These are phyloP conservation scores for Plasmodium cynomolgi DNA, from an alignment of 169 alveolate genomes.

Conservation along the genomic window DNA sequence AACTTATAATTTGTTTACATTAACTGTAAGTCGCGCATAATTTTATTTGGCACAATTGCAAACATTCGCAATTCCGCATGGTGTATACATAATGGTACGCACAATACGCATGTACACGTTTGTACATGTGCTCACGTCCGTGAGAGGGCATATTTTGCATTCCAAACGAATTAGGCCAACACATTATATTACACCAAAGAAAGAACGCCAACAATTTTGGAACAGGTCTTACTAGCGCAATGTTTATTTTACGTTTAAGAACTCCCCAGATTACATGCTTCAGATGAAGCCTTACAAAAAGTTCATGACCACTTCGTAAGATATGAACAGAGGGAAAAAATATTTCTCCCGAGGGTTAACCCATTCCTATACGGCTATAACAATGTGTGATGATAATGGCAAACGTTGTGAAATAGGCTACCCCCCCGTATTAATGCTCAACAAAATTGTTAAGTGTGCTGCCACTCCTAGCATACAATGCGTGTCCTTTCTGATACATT, in stretches of 20 bases:
- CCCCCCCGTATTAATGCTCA: background rate
- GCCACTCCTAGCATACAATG: background rate
- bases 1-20: background rate
- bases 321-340: background rate
- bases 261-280: background rate
- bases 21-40: background rate
- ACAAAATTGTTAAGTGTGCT: background rate
- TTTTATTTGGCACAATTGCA: background rate
- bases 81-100: background rate
- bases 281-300: background rate
- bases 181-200: background rate
- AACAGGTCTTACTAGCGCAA: background rate
- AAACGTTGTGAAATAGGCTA: background rate
- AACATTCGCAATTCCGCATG: background rate
- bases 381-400: background rate
- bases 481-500: background rate
- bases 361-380: background rate
- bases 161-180: background rate
- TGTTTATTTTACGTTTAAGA: background rate
- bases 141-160: background rate
- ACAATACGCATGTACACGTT: background rate
- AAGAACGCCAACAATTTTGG: background rate
- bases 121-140: background rate
- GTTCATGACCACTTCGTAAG: background rate
- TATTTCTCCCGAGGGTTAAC: background rate